phyloP scores from a whole-genome alignment of 2,329 filamentous ascomycete species.

The Colletotrichum camelliae region DNA sequence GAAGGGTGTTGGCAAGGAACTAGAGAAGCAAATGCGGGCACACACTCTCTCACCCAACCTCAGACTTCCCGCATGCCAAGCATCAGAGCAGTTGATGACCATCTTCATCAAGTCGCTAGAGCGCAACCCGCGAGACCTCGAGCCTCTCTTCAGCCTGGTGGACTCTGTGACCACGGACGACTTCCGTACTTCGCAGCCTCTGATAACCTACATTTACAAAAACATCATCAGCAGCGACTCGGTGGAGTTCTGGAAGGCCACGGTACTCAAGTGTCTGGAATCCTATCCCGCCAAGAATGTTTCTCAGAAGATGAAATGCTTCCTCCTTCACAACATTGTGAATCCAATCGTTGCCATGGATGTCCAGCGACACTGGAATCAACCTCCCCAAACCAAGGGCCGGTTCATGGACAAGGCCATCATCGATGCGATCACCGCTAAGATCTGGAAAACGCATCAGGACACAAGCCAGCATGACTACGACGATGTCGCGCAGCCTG shows the following conservation, averaged over 20 bases:
- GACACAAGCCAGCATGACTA: constrained; percentile 84
- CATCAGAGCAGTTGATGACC: constrained; percentile 84
- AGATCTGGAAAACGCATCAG: constrained; percentile 91
- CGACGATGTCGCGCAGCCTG: constrained; percentile 83
- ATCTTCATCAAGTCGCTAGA: constrained; percentile 84
- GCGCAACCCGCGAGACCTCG: constrained; percentile 76
- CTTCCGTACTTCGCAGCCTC: constrained; percentile 75
- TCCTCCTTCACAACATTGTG: constrained; percentile 87
- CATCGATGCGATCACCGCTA: constrained; percentile 88
- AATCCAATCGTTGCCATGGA: constrained; percentile 98
- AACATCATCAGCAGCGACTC: constrained; percentile 85
- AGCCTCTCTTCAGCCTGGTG: constrained; percentile 84
- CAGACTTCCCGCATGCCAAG: constrained; percentile 86
- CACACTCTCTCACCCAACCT: constrained; percentile 75
- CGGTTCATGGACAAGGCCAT: constrained; percentile 85
- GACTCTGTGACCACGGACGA: constrained; percentile 85
- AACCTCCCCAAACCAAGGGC: constrained; percentile 57
- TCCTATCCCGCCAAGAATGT: constrained; percentile 80
- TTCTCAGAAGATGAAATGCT: constrained; percentile 90
- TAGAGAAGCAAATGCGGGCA: constrained; percentile 75
- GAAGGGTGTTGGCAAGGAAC: constrained; percentile 73
- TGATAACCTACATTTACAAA: constrained; percentile 85
- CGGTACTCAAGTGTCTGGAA: constrained; percentile 86
- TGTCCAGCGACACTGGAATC: constrained; percentile 82
- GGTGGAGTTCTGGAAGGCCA: constrained; percentile 82